Evolutionary conservation across 805 yeast genomes (phyloP).

Genomic region (Vanderwaltozyma verrucispora): DNA sequence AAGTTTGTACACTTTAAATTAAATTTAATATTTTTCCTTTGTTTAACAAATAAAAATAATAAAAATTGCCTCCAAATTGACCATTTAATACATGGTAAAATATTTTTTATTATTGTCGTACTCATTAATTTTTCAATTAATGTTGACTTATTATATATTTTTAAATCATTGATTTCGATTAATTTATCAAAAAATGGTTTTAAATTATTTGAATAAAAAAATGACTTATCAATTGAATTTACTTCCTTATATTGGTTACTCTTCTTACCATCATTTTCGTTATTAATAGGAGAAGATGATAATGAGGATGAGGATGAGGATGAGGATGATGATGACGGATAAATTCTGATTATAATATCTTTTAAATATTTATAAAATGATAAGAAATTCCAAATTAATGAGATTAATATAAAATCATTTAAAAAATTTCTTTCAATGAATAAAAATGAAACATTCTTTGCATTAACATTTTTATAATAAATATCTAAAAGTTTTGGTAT

Average conservation of each 20-base stretch:
- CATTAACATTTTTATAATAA: not conserved
- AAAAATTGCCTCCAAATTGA: slow-evolving; percentile 20
- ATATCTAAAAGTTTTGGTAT: slow-evolving; percentile 9
- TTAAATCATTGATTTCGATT: slow-evolving; percentile 18
- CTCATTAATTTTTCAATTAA: slow-evolving; percentile 14
- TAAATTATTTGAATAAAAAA: slow-evolving; percentile 9
- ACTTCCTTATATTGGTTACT: too few relatives aligned
- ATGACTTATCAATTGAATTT: slow-evolving; percentile 5
- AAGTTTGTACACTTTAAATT: slow-evolving; percentile 3
- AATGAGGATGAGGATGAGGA: too few relatives aligned
- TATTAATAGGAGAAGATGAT: too few relatives aligned
- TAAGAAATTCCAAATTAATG: slow-evolving; percentile 12
- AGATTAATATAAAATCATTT: slow-evolving; percentile 12
- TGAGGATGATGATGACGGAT: too few relatives aligned
- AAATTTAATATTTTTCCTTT: not conserved
- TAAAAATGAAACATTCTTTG: slow-evolving; percentile 4
- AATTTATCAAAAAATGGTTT: slow-evolving; percentile 17
- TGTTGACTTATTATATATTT: slow-evolving; percentile 6
- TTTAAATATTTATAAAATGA: slow-evolving; percentile 7
- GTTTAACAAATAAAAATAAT: slow-evolving; percentile 4
- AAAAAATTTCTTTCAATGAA: slow-evolving; percentile 9
- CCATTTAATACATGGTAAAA: slow-evolving; percentile 20
- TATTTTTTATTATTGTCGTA: slow-evolving; percentile 14
- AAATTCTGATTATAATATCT: too few relatives aligned
- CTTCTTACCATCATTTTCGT: too few relatives aligned